Conservation (phyloP, 192 early-diverging fungal genomes). For the Coemansia sp. region DNA sequence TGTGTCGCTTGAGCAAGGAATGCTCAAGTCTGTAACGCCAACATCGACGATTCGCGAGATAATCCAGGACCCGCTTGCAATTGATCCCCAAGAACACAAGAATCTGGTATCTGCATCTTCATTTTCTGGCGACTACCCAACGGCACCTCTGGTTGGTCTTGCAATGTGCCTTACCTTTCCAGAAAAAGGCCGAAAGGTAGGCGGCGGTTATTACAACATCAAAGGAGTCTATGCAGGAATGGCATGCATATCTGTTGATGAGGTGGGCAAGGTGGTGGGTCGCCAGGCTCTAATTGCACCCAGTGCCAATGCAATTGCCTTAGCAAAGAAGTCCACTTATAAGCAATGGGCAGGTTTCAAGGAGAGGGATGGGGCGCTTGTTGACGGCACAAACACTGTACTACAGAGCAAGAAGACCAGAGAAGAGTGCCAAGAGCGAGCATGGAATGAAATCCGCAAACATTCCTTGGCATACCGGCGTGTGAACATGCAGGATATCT, state of each 20-base stretch:
- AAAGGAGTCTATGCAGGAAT: background rate
- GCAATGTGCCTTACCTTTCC: conserved; percentile 7
- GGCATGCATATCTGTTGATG: conserved; percentile 30
- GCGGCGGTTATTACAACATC: background rate
- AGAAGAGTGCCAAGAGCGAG: conserved; percentile 4
- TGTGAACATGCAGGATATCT: conserved; percentile 22
- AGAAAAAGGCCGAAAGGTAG: background rate
- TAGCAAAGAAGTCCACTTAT: background rate
- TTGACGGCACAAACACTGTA: conserved; percentile 24
- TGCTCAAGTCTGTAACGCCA: conserved; percentile 20
- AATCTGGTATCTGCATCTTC: conserved; percentile 20
- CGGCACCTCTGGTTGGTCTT: conserved; percentile 20
- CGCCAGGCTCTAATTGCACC: conserved; percentile 13
- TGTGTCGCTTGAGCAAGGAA: conserved; percentile 25
- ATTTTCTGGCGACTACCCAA: conserved; percentile 17
- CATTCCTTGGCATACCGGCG: conserved; percentile 25
- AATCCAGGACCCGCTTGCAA: conserved; percentile 31
- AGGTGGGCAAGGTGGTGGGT: conserved; percentile 26
- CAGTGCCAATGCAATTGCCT: background rate
- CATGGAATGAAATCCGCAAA: conserved; percentile 32
- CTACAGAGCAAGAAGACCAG: conserved; percentile 13
- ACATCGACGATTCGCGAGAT: conserved; percentile 5
- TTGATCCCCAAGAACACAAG: conserved; percentile 25
- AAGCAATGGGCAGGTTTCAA: background rate
- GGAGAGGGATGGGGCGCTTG: conserved; percentile 2